Base-by-base conservation (phyloP, 345 rosid genomes). In the Trapa incisa region DNA sequence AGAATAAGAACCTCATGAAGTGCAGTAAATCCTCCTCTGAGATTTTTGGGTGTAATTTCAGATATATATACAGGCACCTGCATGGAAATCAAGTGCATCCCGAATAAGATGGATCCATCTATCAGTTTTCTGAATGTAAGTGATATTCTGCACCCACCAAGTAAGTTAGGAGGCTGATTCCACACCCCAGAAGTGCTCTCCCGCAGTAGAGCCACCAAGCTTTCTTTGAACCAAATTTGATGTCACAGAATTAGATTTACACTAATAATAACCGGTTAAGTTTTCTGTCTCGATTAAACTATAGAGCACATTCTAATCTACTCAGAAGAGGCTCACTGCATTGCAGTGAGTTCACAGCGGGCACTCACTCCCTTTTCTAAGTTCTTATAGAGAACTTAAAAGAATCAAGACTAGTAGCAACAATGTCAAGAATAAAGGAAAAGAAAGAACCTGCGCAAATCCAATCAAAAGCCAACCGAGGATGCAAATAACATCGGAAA, bases 391-490 rank as follows among this genome's bases (percentile, higher is more conserved):
- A 14, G 16, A 50, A 6, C 12, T 16, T 16, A 50, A 50, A 50
- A 50, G 12, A 17, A 14, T 13, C n/a, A 11, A 13, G 60, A 54
- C 11, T n/a, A 6, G 9, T 54, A 54, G 60, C 33, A n/a, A 17
- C 2, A 22, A 6, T 5, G 11, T 7, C 35, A 2, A 50, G 33
- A 10, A 66, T 6, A 37, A 38, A 6, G 53, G 35, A 70, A 68
- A 43, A 48, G 11, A 67, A 33, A 6, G 64, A 64, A 82, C 77
- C 82, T 80, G 70, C 22, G 88, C 80, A 43, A 79, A 64, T 66
- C 77, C 78, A 67, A 87, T 82, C 22, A 73, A 68, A 61, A 87
- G 77, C 93, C 93, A 87, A 35, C 89, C 87, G 5, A 65, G 37
- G 17, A 75, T 74, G 68, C 79, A 75, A 71, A 87, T 79, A 8